Evolutionary conservation across 1,284 basidiomycete genomes (phyloP).

Genomic region (Fomes fomentarius): DNA sequence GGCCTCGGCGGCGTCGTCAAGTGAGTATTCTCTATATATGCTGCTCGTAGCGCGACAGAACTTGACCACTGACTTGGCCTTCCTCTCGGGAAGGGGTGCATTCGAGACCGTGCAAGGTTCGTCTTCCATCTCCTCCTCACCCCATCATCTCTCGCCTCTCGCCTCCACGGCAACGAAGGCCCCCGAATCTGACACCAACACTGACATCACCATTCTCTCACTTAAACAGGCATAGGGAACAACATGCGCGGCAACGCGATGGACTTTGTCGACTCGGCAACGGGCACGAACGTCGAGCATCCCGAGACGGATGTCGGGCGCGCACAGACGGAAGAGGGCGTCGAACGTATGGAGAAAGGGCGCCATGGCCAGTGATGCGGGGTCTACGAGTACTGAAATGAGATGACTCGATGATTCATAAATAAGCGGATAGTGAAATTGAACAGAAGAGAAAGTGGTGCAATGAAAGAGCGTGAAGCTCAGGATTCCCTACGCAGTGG

Average conservation of each 20-base stretch:
- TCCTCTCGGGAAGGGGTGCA: constrained; percentile 18
- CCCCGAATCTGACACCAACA: neutral
- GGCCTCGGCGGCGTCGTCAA: constrained; percentile 25
- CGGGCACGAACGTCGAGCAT: constrained; percentile 27
- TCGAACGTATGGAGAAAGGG: constrained; percentile 13
- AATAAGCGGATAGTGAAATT: no score
- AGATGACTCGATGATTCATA: no score
- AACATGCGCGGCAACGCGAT: constrained; percentile 31
- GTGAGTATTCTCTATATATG: constrained; percentile 10
- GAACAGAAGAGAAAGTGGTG: no score
- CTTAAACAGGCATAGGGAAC: constrained; percentile 31
- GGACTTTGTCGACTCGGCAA: constrained; percentile 35
- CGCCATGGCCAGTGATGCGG: no score
- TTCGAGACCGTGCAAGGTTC: constrained; percentile 28
- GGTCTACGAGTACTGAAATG: no score
- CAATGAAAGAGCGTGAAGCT: no score
- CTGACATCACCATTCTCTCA: constrained; percentile 1
- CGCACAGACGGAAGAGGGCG: constrained; percentile 17
- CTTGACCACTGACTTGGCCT: neutral
- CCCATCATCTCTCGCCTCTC: neutral
- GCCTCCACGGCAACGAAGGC: neutral
- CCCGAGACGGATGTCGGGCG: constrained; percentile 25
- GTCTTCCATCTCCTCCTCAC: neutral
- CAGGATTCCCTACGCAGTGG: no score
- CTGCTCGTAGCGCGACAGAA: no score